Conservation (phyloP, 108 stramenopile genomes). For the Cyclostephanos tholiformis region DNA sequence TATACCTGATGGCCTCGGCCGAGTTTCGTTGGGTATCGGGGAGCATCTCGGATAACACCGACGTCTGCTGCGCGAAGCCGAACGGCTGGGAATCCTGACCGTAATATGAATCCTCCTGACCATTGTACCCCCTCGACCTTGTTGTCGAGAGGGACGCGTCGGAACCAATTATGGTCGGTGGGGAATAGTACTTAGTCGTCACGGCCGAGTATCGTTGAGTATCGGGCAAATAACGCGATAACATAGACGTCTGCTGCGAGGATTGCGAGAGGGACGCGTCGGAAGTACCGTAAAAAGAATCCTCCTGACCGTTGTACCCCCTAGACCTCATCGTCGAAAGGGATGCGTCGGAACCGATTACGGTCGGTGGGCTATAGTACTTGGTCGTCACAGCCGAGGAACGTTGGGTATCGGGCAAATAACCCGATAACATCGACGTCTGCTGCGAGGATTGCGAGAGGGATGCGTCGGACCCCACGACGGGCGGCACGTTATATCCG, state of each 20-base stretch:
- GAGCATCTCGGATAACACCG: neutral
- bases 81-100: neutral
- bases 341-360: slow-evolving; percentile 14
- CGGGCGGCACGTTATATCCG: slow-evolving; percentile 3
- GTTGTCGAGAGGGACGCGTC: slow-evolving; percentile 6
- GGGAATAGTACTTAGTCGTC: neutral
- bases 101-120: neutral
- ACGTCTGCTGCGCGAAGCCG: slow-evolving; percentile 3
- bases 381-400: neutral
- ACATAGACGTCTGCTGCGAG: neutral
- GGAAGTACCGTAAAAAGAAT: neutral
- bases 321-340: neutral
- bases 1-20: slow-evolving; percentile 2
- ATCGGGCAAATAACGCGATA: slow-evolving; percentile 6
- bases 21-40: neutral
- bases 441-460: slow-evolving; percentile 9
- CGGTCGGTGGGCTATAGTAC: neutral
- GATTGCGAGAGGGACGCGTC: neutral
- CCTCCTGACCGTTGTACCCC: neutral
- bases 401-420: neutral
- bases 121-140: neutral
- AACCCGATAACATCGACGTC: slow-evolving; percentile 1
- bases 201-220: slow-evolving; percentile 3
- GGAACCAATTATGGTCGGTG: slow-evolving; percentile 6
- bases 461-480: slow-evolving; percentile 19